Conservation (phyloP, 2,329 filamentous ascomycete species). For the Hymenoscyphus occultus region DNA sequence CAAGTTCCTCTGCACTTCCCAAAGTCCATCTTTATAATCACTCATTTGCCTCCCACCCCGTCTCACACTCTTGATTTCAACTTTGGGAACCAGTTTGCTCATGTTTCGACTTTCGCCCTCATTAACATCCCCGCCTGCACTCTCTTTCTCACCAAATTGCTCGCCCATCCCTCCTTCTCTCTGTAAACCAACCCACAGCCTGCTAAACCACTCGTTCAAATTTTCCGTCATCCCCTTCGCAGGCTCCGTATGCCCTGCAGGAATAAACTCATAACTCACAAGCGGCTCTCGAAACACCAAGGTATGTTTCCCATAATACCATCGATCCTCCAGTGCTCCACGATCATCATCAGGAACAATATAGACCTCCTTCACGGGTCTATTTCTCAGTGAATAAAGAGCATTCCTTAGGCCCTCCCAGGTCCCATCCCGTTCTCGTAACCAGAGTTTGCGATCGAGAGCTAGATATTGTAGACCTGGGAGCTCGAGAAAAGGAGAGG, state of each 20-base stretch:
- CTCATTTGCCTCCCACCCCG: slow-evolving; percentile 18
- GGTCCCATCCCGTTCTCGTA: not conserved
- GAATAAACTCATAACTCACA: slow-evolving; percentile 16
- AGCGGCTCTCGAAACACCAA: slow-evolving; percentile 17
- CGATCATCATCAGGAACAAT: slow-evolving; percentile 25
- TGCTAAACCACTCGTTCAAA: slow-evolving; percentile 20
- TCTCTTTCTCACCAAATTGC: not conserved
- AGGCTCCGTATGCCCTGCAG: slow-evolving; percentile 7
- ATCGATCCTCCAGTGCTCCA: slow-evolving; percentile 17
- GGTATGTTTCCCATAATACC: slow-evolving; percentile 24
- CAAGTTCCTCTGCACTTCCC: slow-evolving; percentile 21
- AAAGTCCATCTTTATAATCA: slow-evolving; percentile 20
- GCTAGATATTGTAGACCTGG: slow-evolving; percentile 20
- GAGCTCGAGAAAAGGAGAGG: slow-evolving; percentile 16
- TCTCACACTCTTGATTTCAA: slow-evolving; percentile 22
- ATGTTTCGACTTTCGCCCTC: not conserved
- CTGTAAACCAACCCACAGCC: slow-evolving; percentile 13
- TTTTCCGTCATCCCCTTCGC: slow-evolving; percentile 20
- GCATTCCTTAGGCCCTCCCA: slow-evolving; percentile 18
- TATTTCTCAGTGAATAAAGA: slow-evolving; percentile 18
- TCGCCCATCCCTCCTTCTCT: not conserved
- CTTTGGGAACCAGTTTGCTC: slow-evolving; percentile 8
- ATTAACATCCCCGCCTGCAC: not conserved
- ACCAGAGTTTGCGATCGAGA: slow-evolving; percentile 22
- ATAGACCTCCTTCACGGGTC: slow-evolving; percentile 20